Evolutionary conservation across 768 basidiomycete genomes (phyloP).

Genomic region (Termitomyces sp.): DNA sequence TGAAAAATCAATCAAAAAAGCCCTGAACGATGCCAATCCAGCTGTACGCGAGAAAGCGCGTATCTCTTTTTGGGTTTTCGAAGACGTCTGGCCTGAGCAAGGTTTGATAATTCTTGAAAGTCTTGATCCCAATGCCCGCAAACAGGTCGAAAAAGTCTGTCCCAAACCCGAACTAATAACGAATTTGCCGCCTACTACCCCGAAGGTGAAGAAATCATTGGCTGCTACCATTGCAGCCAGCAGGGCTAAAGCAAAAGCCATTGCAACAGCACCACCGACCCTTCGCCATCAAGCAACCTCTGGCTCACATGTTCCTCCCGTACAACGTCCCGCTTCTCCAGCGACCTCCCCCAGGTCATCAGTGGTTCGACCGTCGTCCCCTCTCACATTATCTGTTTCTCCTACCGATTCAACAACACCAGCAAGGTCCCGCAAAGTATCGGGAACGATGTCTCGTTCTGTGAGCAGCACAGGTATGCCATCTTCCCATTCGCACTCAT

Average conservation of each 20-base stretch:
- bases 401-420: conserved; percentile 41
- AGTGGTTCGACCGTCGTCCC: conserved; percentile 39
- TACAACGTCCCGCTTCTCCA: conserved; percentile 40
- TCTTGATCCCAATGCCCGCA: conserved; percentile 65
- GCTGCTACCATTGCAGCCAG: conserved; percentile 88
- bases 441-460: conserved; percentile 36
- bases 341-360: conserved; percentile 32
- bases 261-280: conserved; percentile 76
- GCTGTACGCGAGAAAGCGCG: conserved; percentile 72
- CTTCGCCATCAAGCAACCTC: conserved; percentile 82
- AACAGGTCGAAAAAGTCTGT: conserved; percentile 83
- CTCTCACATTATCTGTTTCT: conserved; percentile 42
- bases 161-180: conserved; percentile 50
- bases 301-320: conserved; percentile 50
- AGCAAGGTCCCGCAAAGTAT: conserved; percentile 25
- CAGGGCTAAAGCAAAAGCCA: conserved; percentile 80
- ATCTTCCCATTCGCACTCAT: conserved; percentile 33
- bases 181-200: conserved; percentile 40
- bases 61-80: conserved; percentile 74
- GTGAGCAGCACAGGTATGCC: conserved; percentile 30
- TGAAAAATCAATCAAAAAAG: conserved; percentile 69
- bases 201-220: conserved; percentile 71
- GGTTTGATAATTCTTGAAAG: conserved; percentile 58
- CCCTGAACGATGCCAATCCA: conserved; percentile 75
- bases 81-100: conserved; percentile 68